phyloP scores from a whole-genome alignment of 805 yeast genomes.

The Candida jianshihensis region DNA sequence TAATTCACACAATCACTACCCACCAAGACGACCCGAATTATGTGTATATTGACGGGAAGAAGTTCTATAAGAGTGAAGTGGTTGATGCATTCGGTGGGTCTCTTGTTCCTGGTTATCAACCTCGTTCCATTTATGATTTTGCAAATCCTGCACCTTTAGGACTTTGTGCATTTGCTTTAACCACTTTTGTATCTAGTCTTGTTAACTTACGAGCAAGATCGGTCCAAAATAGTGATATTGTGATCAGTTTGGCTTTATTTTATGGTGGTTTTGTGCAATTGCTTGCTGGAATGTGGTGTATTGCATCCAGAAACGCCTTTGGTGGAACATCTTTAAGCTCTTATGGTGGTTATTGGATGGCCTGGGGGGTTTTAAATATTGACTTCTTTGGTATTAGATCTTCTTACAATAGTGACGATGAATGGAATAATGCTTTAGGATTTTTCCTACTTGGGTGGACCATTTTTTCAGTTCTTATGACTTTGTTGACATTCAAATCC shows the following conservation, averaged over 20 bases:
- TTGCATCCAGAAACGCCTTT: constrained; percentile 56
- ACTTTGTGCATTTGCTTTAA: constrained; percentile 52
- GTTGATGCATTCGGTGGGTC: constrained; percentile 65
- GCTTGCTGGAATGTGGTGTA: constrained; percentile 62
- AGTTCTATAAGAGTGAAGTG: constrained; percentile 38
- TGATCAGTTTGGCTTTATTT: constrained; percentile 53
- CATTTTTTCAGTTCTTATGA: constrained; percentile 42
- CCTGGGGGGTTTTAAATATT: constrained; percentile 50
- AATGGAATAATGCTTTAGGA: constrained; percentile 41
- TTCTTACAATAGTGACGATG: constrained; percentile 33
- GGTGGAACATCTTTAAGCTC: constrained; percentile 42
- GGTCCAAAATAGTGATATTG: constrained; percentile 45
- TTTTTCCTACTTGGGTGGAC: constrained; percentile 48
- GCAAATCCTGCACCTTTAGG: constrained; percentile 67
- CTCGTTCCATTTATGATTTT: constrained; percentile 41
- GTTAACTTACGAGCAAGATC: constrained; percentile 52
- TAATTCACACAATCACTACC: constrained; percentile 16
- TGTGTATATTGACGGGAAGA: constrained; percentile 19
- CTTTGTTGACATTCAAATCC: constrained; percentile 39
- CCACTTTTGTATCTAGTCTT: constrained; percentile 53
- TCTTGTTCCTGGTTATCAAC: constrained; percentile 51
- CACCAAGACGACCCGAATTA: constrained; percentile 19
- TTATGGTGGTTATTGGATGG: constrained; percentile 57
- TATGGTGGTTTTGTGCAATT: constrained; percentile 59
- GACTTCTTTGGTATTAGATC: constrained; percentile 45